Base-by-base conservation (phyloP, 495 filamentous ascomycete species). In the Aspergillus asperescens region DNA sequence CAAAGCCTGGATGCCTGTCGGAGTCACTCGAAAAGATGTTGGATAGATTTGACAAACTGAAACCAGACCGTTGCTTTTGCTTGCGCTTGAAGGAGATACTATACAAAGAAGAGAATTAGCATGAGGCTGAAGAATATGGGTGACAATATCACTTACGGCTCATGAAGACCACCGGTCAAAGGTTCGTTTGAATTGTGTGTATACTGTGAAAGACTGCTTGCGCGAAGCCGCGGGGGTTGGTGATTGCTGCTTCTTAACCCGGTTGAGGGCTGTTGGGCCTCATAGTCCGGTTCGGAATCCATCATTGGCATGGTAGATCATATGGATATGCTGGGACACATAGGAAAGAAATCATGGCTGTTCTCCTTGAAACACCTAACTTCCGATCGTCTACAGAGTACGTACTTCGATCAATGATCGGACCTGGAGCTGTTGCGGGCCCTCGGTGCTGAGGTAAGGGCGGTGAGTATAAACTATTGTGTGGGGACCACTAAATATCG, bases 51-150 rank as follows among this genome's bases (percentile, higher is more conserved):
- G 76, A 78, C 62, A 80, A 68, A 54, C 65, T 83, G 66, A 74
- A 86, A 63, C 65, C 70, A 44, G 64, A 76, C 57, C 57, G 75
- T 61, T 77, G 78, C 59, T 89, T 90, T 58, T 82, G 81, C 62
- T 88, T 90, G 58, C 86, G 84, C 73, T 94, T 93, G 73, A 96
- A 96, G 15, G 85, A 82, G 45, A 90, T 76, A 3, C 87, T 87
- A 61, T 47, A 8, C 34, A 37, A 20, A 19, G 9, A 12, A 13
- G n/a, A 19, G 65, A 31, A 70, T 64, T 45, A 25, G 22, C 16
- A 10, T 29, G 34, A 23, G 12, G 6, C 49, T 7, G 12, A 4
- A 19, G 4, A 22, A 23, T 34, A 7, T 7, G n/a, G n/a, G n/a
- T n/a, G n/a, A 15, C 4, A 31, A 24, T 13, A 20, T 42, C 6